phyloP scores from a whole-genome alignment of 805 yeast species.

The Suhomyces tanzawaensis region DNA sequence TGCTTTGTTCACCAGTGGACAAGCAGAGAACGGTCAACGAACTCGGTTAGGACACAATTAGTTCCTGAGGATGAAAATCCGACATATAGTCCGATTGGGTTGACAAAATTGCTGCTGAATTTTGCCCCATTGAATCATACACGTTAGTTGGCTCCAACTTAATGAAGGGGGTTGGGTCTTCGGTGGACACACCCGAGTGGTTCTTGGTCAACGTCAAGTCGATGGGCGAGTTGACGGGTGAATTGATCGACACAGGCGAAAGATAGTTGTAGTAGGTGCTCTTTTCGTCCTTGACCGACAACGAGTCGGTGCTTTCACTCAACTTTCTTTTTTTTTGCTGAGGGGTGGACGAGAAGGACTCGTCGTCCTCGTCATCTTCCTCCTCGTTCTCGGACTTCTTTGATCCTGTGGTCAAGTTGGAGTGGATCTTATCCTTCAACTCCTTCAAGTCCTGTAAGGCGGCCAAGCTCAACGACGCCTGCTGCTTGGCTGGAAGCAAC shows the following conservation, averaged over 20 bases:
- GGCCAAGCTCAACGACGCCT: constrained; percentile 6
- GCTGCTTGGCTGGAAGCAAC: constrained; percentile 12
- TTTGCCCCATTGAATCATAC: constrained; percentile 41
- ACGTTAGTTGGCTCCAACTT: constrained; percentile 2
- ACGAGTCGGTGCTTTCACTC: not conserved
- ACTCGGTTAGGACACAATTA: constrained; percentile 1
- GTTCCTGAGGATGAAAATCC: not conserved
- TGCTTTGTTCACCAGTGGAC: constrained; percentile 12
- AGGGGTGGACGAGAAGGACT: constrained; percentile 3
- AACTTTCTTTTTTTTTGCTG: constrained; percentile 14
- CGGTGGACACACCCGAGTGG: constrained; percentile 2
- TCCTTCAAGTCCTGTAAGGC: constrained; percentile 18
- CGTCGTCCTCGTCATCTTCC: constrained; percentile 14
- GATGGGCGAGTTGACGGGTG: constrained; percentile 39
- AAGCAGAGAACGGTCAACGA: constrained; percentile 29
- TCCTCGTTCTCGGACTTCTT: constrained; percentile 8
- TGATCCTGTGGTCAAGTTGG: constrained; percentile 18
- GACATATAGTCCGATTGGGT: constrained; percentile 5
- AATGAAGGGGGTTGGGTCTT: constrained; percentile 1
- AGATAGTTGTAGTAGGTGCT: constrained; percentile 31
- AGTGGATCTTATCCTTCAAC: constrained; percentile 27
- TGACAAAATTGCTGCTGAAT: constrained; percentile 46
- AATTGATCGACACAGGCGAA: constrained; percentile 43
- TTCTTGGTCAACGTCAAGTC: constrained; percentile 29
- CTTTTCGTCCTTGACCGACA: constrained; percentile 2